Conservation (phyloP, 129 eudicot species). For the Escallonia herrerae region DNA sequence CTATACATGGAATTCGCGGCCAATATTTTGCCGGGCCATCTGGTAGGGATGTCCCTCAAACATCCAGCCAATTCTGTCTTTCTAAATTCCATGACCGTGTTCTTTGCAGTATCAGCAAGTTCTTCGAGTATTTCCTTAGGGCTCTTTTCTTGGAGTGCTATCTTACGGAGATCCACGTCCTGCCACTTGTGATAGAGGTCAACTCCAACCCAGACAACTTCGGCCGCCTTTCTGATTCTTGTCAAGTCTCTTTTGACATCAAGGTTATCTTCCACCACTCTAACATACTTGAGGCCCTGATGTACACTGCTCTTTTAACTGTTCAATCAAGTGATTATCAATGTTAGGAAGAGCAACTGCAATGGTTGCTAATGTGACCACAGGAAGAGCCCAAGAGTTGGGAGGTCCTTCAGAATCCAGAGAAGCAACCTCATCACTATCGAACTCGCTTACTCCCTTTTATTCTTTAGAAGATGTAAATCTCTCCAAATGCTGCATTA, state of each 20-base stretch:
- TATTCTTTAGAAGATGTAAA: constrained; percentile 18
- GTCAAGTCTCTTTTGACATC: constrained; percentile 22
- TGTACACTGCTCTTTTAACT: constrained; percentile 31
- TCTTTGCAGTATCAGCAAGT: constrained; percentile 41
- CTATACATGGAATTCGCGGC: constrained; percentile 79
- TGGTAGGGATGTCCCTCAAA: constrained; percentile 34
- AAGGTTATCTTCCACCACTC: constrained; percentile 32
- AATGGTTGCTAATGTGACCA: constrained; percentile 55
- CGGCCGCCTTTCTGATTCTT: constrained; percentile 53
- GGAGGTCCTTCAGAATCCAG: constrained; percentile 44
- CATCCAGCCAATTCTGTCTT: constrained; percentile 23
- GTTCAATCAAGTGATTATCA: constrained; percentile 20
- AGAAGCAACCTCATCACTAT: constrained; percentile 38
- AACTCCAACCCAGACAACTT: constrained; percentile 59
- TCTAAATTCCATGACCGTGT: constrained; percentile 31
- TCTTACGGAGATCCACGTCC: constrained; percentile 49
- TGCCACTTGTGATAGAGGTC: constrained; percentile 61
- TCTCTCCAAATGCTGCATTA: constrained; percentile 35
- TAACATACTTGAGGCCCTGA: constrained; percentile 45
- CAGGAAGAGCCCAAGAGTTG: constrained; percentile 78
- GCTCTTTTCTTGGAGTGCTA: constrained; percentile 19
- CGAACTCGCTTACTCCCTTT: constrained; percentile 41
- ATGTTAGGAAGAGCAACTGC: constrained; percentile 43
- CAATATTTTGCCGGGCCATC: constrained; percentile 52
- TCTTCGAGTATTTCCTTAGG: constrained; percentile 25